A percentile compares a stretch with the other conserved stretches of the same genome.
Evolutionary conservation across 1,284 basidiomycete genomes (phyloP).

Genomic region (Tremellales sp.): DNA sequence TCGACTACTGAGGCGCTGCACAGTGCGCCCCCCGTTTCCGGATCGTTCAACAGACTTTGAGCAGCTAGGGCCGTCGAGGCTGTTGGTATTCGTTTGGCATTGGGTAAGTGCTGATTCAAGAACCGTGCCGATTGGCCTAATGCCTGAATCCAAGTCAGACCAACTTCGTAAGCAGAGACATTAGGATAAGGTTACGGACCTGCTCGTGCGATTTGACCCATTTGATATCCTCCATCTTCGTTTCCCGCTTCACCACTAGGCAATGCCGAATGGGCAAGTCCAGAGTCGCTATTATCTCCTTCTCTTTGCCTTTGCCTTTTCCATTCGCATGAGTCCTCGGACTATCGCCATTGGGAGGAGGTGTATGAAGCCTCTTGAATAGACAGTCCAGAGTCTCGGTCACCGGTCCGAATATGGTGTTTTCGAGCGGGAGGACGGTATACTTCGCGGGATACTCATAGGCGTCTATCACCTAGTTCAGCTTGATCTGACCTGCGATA

Average conservation of each 20-base stretch:
- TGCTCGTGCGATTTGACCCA: slow-evolving; percentile 48
- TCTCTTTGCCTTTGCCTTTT: neutral
- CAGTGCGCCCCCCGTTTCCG: slow-evolving; percentile 39
- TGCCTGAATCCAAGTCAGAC: too few relatives aligned
- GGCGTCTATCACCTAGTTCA: slow-evolving; percentile 15
- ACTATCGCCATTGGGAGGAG: too few relatives aligned
- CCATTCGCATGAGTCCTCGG: neutral
- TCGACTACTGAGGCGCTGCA: slow-evolving; percentile 36
- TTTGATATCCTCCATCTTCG: slow-evolving; percentile 27
- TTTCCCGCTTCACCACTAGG: slow-evolving; percentile 35
- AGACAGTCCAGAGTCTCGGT: slow-evolving; percentile 43
- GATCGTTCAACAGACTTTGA: slow-evolving; percentile 18
- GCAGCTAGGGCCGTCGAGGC: slow-evolving; percentile 45
- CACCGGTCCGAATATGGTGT: slow-evolving; percentile 46
- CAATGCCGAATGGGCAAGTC: slow-evolving; percentile 41
- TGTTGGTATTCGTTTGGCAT: slow-evolving; percentile 25
- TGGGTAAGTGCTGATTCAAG: slow-evolving; percentile 28
- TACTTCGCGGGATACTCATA: slow-evolving; percentile 23
- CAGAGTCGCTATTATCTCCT: slow-evolving; percentile 16
- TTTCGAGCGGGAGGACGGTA: slow-evolving; percentile 45
- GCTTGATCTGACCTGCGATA: neutral
- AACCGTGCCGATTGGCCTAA: slow-evolving; percentile 44
- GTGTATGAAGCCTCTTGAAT: slow-evolving; percentile 18
- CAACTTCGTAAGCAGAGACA: neutral
- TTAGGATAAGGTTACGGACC: slow-evolving; percentile 16